Base-by-base conservation (phyloP, 306 rosid species). In the Potentilla sterilis region DNA sequence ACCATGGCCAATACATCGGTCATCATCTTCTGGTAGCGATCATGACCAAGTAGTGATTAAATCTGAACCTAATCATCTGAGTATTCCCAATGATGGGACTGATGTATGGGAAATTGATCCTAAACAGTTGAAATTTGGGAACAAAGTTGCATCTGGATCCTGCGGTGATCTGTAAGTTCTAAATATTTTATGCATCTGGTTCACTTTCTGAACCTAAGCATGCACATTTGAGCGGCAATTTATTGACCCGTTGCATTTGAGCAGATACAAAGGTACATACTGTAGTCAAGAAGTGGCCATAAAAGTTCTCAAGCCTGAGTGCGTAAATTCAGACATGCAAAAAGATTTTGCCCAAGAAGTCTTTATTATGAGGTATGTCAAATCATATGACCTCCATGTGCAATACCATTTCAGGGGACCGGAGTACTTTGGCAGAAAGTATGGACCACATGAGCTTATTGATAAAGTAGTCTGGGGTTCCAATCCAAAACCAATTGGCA, bases 71-170 rank as follows among this genome's bases (percentile, higher is more conserved):
- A 87, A 85, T 66, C 85, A 86, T 54, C 83, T 96, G 80, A 74
- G 77, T 63, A 92, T 96, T 77, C 99, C 99, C 54, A 84, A 86
- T 44, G 99, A 92, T 78, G 99, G 97, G 75, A 89, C 85, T 35
- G 97, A 92, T 82, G 99, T 96, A 81, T 96, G 98, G 98, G 99
- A 96, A 83, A 88, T 96, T 81, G 89, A 92, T 88, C 89, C 91
- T 54, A 89, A 78, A 66, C 92, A 87, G 83, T 83, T 96, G 87
- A 85, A 77, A 76, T 89, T 84, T 75, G 98, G 90, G 84, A 85
- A 84, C 80, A 87, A 89, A 87, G 86, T 92, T 80, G 98, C 96
- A 73, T 89, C 97, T 67, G 99, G 98, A 38, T 92, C 99, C 70
- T 92, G 90, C 73, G 96, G 99, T 32, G 96, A 90, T 85, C 82